These are phyloP conservation scores for Dichomitus squalens DNA, from an alignment of 1,284 basidiomycete genomes.

Conservation along the genomic window DNA sequence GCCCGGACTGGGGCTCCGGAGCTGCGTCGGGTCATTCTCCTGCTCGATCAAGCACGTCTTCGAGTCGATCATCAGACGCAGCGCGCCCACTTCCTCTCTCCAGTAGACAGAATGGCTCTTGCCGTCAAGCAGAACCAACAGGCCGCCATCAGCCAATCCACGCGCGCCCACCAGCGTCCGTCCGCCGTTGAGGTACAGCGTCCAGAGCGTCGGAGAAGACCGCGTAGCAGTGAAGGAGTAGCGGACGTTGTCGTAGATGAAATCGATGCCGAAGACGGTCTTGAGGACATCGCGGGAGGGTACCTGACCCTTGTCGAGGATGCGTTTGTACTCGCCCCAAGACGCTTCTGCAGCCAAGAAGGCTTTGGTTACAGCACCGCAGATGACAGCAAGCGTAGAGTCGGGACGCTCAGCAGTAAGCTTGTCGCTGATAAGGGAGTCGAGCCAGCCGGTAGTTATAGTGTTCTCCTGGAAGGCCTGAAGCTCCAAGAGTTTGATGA, in stretches of 20 bases:
- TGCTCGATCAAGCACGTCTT: conserved; percentile 99
- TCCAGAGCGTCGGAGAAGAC: conserved; percentile 88
- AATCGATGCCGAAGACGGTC: conserved; percentile 97
- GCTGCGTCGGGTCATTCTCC: conserved; percentile 98
- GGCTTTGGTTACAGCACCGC: conserved; percentile 97
- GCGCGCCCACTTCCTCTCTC: conserved; percentile 96
- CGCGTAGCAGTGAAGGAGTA: conserved; percentile 97
- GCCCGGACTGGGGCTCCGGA: conserved; percentile 94
- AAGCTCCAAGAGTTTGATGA: conserved; percentile 96
- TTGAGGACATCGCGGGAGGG: conserved; percentile 94
- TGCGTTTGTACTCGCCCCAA: conserved; percentile 91
- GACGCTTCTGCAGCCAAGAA: conserved; percentile 90
- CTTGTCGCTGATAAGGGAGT: conserved; percentile 94
- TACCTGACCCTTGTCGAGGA: conserved; percentile 98
- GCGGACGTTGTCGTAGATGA: conserved; percentile 96
- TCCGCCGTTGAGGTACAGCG: conserved; percentile 95
- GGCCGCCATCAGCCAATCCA: conserved; percentile 92
- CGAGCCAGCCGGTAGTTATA: conserved; percentile 98
- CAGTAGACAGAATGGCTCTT: conserved; percentile 98
- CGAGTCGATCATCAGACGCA: conserved; percentile 92
- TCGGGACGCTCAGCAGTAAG: conserved; percentile 98
- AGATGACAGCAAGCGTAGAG: conserved; percentile 89
- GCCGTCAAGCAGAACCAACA: conserved; percentile 90
- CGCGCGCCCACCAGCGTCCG: conserved; percentile 89
- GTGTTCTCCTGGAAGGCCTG: conserved; percentile 97